These are phyloP conservation scores for Diplosphaera chodatii DNA, from an alignment of 139 green algal genomes.

Conservation along the genomic window DNA sequence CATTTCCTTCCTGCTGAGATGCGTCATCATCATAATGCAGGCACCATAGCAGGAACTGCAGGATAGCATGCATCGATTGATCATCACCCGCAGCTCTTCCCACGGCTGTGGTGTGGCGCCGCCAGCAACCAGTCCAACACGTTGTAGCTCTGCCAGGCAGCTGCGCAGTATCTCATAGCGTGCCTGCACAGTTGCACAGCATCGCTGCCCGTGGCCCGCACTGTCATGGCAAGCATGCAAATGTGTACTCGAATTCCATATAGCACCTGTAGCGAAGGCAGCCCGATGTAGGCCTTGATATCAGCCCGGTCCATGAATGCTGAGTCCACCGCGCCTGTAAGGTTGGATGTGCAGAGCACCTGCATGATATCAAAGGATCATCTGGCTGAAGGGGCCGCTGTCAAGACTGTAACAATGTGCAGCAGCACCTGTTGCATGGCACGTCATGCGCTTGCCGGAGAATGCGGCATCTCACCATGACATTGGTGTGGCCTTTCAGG, in stretches of 20 bases:
- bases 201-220: too few species aligned
- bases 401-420: too few species aligned
- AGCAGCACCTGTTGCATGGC: too few species aligned
- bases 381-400: too few species aligned
- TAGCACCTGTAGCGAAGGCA: slow-evolving; percentile 35
- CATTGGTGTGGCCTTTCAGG: slow-evolving; percentile 78
- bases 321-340: slow-evolving; percentile 81
- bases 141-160: slow-evolving; percentile 28
- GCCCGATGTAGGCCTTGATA: slow-evolving; percentile 92
- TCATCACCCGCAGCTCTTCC: slow-evolving; percentile 13
- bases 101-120: not conserved
- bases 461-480: too few species aligned
- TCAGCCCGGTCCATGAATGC: slow-evolving; percentile 97
- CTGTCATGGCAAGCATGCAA: not conserved
- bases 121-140: slow-evolving; percentile 11
- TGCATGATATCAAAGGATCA: not conserved
- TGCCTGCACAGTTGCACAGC: too few species aligned
- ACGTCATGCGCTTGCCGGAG: too few species aligned
- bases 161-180: slow-evolving; percentile 73
- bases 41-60: too few species aligned
- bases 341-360: slow-evolving; percentile 85
- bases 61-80: too few species aligned
- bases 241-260: too few species aligned
- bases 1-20: too few species aligned
- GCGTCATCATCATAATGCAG: too few species aligned